Evolutionary conservation across 257 asterid genomes (phyloP).

Genomic region (Scutellaria barbata): DNA sequence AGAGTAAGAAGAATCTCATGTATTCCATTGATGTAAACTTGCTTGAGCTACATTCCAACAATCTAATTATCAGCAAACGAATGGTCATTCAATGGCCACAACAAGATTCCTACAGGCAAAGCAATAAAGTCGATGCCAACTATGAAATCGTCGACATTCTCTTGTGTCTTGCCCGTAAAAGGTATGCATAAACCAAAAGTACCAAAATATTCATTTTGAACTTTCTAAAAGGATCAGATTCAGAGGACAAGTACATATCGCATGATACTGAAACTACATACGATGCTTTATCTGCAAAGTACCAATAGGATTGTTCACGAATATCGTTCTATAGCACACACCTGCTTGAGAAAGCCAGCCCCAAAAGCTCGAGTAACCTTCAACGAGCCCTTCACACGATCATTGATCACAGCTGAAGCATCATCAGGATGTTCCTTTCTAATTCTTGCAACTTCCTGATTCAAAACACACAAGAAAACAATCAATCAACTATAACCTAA

Average conservation of each 20-base stretch:
- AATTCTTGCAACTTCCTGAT: slow-evolving; percentile 80
- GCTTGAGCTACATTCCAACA: slow-evolving; percentile 23
- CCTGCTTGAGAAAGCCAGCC: slow-evolving; percentile 99
- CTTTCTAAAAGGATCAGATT: slow-evolving; percentile 41
- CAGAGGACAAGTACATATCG: slow-evolving; percentile 33
- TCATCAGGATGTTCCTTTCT: slow-evolving; percentile 81
- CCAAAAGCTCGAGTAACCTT: slow-evolving; percentile 99
- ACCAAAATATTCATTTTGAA: slow-evolving; percentile 35
- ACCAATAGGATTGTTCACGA: slow-evolving; percentile 25
- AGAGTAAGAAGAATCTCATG: slow-evolving; percentile 19
- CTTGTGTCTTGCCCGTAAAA: slow-evolving; percentile 26
- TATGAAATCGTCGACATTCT: slow-evolving; percentile 27
- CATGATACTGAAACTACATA: slow-evolving; percentile 36
- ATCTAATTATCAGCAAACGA: slow-evolving; percentile 28
- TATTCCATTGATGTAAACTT: slow-evolving; percentile 10
- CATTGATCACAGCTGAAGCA: slow-evolving; percentile 69
- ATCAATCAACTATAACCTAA: slow-evolving; percentile 20
- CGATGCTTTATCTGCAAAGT: slow-evolving; percentile 41
- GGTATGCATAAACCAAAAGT: slow-evolving; percentile 33
- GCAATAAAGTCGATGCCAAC: slow-evolving; percentile 30
- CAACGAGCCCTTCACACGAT: slow-evolving; percentile 92
- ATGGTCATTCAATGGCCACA: slow-evolving; percentile 36
- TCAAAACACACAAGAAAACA: slow-evolving; percentile 24
- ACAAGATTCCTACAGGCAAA: slow-evolving; percentile 38
- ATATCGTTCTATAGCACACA: slow-evolving; percentile 55